Base-by-base conservation (phyloP, 352 stramenopile species). In the Aphanomyces astaci region DNA sequence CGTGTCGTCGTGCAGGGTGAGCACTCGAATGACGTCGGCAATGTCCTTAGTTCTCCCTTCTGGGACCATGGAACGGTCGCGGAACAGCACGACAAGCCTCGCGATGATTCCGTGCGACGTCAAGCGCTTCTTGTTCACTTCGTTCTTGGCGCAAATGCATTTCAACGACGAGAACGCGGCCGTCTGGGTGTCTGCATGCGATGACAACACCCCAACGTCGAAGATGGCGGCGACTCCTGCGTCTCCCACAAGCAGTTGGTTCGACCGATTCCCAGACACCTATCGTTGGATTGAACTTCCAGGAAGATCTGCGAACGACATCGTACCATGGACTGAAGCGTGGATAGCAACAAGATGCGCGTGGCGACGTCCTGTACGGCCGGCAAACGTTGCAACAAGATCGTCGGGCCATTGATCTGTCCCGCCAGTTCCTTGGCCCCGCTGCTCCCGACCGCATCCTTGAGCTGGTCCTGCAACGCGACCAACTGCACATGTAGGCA, bases 1-100 rank as follows among this genome's bases (percentile, higher is more conserved):
- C 2, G 73, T 74, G 43, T 92, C 83, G 64, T 92, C 64, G 22
- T 89, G 87, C 63, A 87, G 85, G 17, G 81, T 92, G 15, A 90
- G 52, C 11, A 85, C 73, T 10, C 83, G 81, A 5, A 92, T 71
- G 32, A 81, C 76, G 0, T 75, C 65, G 4, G 81, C 81, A 24
- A 90, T 19, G 17, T 80, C 74, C 62, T 79, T 87, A 3, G 77
- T 85, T 30, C 13, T 40, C 5, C 17, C 30, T 28, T 52, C 28
- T 4, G n/a, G 9, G 40, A 13, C 10, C 24, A 1, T 30, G 7
- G 27, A 28, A 10, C 51, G 62, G 17, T 60, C 22, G 17, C 27
- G 28, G 51, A 68, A 49, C 24, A 90, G 63, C 1, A 36, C 30
- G 49, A 76, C 79, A 2, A 89, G 45, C 5, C 51, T 30, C 27